Evolutionary conservation across 345 rosid genomes (phyloP).

Genomic region (Rhodamnia argentea): DNA sequence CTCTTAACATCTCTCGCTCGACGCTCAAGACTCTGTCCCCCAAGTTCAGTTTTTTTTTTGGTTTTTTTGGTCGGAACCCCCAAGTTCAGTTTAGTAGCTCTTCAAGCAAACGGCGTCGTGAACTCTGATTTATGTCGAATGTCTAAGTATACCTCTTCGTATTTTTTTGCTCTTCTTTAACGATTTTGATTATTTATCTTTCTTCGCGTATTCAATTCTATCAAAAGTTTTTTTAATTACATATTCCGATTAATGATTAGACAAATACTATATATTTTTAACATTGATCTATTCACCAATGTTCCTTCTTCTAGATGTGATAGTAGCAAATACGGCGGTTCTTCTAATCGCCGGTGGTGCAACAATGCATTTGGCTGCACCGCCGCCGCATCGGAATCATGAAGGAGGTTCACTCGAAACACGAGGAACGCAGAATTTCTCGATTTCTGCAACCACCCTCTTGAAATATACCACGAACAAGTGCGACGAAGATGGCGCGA

Average conservation of each 20-base stretch:
- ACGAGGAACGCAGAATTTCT: background rate
- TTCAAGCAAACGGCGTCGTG: background rate
- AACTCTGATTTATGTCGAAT: background rate
- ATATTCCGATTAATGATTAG: background rate
- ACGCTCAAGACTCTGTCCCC: background rate
- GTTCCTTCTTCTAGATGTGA: background rate
- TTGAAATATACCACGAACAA: background rate
- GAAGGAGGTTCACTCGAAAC: background rate
- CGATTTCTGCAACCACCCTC: background rate
- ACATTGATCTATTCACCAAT: background rate
- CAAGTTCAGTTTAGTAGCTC: background rate
- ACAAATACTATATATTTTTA: too few species aligned
- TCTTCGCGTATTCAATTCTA: background rate
- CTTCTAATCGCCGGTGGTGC: background rate
- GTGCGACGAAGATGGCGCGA: background rate
- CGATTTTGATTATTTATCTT: background rate
- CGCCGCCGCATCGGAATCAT: background rate
- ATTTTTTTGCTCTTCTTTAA: background rate
- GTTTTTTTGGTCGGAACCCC: too few species aligned
- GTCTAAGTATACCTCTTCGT: too few species aligned
- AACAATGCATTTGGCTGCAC: background rate
- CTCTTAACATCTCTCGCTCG: conserved; percentile 22
- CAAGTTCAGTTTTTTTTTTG: too few species aligned
- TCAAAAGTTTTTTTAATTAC: too few species aligned
- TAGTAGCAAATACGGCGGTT: background rate